Conservation (phyloP, 306 rosid genomes). For the Sophora flavescens region DNA sequence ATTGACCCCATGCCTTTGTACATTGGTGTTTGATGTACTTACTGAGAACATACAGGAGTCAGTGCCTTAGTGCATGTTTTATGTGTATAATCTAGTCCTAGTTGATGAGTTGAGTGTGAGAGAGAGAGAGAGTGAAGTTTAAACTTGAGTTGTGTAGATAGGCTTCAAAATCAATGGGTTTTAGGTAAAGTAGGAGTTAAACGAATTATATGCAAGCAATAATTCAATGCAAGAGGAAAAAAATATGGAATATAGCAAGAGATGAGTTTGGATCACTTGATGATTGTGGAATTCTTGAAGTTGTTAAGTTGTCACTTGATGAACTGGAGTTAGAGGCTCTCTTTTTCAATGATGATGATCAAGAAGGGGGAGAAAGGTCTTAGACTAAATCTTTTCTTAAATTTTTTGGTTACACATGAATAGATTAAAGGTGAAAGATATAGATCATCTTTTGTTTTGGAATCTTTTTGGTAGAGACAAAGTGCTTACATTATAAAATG, state of each 20-base stretch:
- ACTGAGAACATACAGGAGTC: background rate
- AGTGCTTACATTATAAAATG: no score
- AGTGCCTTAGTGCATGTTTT: background rate
- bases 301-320: no score
- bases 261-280: background rate
- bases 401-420: no score
- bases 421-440: no score
- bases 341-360: no score
- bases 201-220: background rate
- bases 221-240: background rate
- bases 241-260: no score
- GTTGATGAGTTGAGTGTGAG: background rate
- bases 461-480: no score
- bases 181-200: background rate
- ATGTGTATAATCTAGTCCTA: background rate
- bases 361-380: no score
- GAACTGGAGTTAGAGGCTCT: no score
- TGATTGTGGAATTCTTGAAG: no score
- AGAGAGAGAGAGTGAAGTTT: background rate
- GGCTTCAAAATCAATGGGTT: background rate
- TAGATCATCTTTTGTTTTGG: no score
- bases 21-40: conserved; percentile 12
- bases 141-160: background rate
- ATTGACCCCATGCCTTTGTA: background rate
- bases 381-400: no score